Conservation (phyloP, 2,329 filamentous ascomycete species). For the Rhynchosporium graminicola region DNA sequence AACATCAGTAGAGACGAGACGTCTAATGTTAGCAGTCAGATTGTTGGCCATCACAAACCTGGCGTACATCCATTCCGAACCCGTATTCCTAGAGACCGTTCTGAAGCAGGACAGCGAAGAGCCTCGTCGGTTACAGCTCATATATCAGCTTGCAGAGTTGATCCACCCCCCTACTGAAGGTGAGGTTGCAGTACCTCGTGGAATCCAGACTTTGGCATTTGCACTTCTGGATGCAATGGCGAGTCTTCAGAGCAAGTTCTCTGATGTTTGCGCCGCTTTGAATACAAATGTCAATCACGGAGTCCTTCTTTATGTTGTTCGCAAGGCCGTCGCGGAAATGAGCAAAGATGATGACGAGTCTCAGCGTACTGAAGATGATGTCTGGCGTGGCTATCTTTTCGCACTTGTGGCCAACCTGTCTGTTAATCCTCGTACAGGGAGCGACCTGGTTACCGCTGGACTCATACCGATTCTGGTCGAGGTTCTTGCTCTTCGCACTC, state of each 20-base stretch:
- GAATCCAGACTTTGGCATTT: conserved; percentile 80
- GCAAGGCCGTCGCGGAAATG: conserved; percentile 86
- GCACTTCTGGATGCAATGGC: conserved; percentile 83
- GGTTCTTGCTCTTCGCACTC: conserved; percentile 79
- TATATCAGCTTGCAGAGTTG: conserved; percentile 89
- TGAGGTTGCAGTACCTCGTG: conserved; percentile 66
- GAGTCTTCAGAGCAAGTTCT: conserved; percentile 73
- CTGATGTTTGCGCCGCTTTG: conserved; percentile 85
- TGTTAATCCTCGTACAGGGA: conserved; percentile 70
- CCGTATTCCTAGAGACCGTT: conserved; percentile 81
- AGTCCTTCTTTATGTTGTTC: conserved; percentile 86
- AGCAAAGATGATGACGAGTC: conserved; percentile 60
- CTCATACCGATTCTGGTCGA: conserved; percentile 89
- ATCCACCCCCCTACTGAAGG: conserved; percentile 79
- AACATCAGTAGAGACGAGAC: conserved; percentile 64
- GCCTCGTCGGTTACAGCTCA: conserved; percentile 82
- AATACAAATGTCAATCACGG: conserved; percentile 97
- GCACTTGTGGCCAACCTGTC: conserved; percentile 82
- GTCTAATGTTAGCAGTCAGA: conserved; percentile 76
- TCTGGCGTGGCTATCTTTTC: conserved; percentile 90
- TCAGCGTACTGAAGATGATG: conserved; percentile 69
- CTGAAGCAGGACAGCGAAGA: conserved; percentile 87
- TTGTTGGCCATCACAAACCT: conserved; percentile 87
- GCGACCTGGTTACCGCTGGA: conserved; percentile 84
- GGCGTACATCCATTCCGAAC: conserved; percentile 83